Evolutionary conservation across 2,329 filamentous ascomycete species (phyloP), one percentile per base, ranked within the genome.

Genomic region (Monosporascus sp.): DNA sequence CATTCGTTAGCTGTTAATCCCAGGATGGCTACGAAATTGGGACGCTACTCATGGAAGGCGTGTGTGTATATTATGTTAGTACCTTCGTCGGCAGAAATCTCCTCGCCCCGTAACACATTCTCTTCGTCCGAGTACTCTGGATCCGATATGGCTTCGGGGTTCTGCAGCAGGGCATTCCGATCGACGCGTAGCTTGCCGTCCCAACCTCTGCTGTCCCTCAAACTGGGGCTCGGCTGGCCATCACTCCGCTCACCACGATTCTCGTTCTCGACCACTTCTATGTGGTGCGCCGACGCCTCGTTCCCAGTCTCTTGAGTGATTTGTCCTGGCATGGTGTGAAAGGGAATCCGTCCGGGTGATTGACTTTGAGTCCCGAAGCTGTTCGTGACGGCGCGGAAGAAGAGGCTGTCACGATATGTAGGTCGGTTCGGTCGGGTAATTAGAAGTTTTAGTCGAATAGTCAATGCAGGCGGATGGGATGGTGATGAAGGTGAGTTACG

Each of bases 51-150:
- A 19, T 41, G 17, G 38, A 4, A 41, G 38, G 19, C 31, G 4
- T 14, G 11, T 34, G 38, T 5, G 17, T 41, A 27, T 45, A 45
- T 45, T 36, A 27, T 14, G 6, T 26, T 27, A 68, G 34, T 69
- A 90, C 89, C 87, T 77, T 96, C 91, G 66, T 96, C 91, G 7
- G 91, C 88, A 26, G 82, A 79, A 54, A 96, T 91, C 66, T 87
- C 78, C 54, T 95, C 88, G 49, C 87, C 86, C 0, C 83, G 83
- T 57, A 88, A 73, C 20, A 86, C 79, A 56, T 86, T 82, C 57
- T 85, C 82, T 11, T 85, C 82, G 59, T 90, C 91, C 17, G 90
- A 94, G 67, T 93, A 91, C 53, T 96, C 91, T 0, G 89, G 84
- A 64, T 97, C 91, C 44, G 88, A 88, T 50, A 96, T 72, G 9